phyloP scores from a whole-genome alignment of 805 yeast genomes.

The Nakazawaea holstii region DNA sequence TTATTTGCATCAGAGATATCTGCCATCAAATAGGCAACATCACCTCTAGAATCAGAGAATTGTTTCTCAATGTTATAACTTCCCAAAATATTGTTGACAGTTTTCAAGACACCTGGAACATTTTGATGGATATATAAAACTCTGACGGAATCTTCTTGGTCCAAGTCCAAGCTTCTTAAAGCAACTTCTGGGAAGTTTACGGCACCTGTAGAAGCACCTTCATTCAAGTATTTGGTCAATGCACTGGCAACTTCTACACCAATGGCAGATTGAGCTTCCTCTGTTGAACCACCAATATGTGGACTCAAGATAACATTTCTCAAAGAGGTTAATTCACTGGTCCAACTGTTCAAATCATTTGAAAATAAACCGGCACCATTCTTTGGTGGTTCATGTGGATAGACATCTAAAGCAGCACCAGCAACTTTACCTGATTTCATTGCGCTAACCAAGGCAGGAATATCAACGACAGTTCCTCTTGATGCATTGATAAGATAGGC shows the following conservation, averaged over 20 bases:
- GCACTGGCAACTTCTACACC: constrained; percentile 92
- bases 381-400: constrained; percentile 95
- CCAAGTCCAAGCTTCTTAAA: constrained; percentile 80
- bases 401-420: constrained; percentile 96
- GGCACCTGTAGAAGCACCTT: constrained; percentile 91
- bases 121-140: constrained; percentile 94
- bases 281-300: constrained; percentile 98
- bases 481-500: constrained; percentile 92
- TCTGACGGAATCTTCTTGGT: constrained; percentile 84
- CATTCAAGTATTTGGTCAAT: constrained; percentile 86
- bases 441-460: constrained; percentile 88
- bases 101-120: constrained; percentile 97
- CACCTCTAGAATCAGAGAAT: constrained; percentile 95
- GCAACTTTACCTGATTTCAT: constrained; percentile 91
- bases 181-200: constrained; percentile 99
- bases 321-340: constrained; percentile 72
- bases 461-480: constrained; percentile 96
- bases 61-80: constrained; percentile 96
- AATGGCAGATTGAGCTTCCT: constrained; percentile 97
- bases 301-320: constrained; percentile 92
- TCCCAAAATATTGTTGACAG: constrained; percentile 92
- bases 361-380: constrained; percentile 81
- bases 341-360: constrained; percentile 74
- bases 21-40: constrained; percentile 96
- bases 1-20: constrained; percentile 84